These are phyloP conservation scores for Ophiostoma angusticollis DNA, from an alignment of 2,329 filamentous ascomycete genomes.

Conservation along the genomic window DNA sequence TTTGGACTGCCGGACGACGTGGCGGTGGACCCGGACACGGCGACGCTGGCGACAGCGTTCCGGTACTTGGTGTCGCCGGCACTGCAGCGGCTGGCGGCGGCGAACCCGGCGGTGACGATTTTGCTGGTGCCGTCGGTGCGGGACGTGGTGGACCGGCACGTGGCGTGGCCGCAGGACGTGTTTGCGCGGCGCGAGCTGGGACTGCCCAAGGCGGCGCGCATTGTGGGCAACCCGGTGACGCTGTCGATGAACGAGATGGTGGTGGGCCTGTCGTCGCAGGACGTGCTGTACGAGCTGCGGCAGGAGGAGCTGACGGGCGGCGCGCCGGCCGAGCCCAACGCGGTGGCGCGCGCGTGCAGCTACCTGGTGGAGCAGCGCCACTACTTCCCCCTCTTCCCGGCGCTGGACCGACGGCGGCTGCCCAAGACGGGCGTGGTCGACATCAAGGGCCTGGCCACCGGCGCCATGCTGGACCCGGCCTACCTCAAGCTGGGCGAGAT, in stretches of 20 bases:
- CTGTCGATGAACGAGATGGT: conserved; percentile 78
- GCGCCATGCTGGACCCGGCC: conserved; percentile 67
- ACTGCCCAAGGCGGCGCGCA: conserved; percentile 60
- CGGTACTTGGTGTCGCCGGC: conserved; percentile 63
- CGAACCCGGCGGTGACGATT: conserved; percentile 67
- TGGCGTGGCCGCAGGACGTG: conserved; percentile 62
- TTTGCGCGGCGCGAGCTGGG: conserved; percentile 61
- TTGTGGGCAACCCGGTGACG: conserved; percentile 85
- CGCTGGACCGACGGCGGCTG: conserved; percentile 53
- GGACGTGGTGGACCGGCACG: conserved; percentile 68
- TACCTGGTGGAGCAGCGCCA: conserved; percentile 82
- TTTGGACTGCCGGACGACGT: conserved; percentile 54
- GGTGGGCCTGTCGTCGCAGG: conserved; percentile 70
- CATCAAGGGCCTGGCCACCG: conserved; percentile 49
- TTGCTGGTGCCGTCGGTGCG: conserved; percentile 73
- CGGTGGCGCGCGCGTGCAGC: conserved; percentile 58
- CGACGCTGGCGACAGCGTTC: conserved; percentile 74
- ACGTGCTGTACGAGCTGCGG: conserved; percentile 72
- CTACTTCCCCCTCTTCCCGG: conserved; percentile 82
- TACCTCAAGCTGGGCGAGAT: conserved; percentile 87
- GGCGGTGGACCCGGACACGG: conserved; percentile 59
- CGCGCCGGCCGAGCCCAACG: conserved; percentile 37
- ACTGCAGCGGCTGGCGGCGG: conserved; percentile 54
- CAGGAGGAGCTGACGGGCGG: conserved; percentile 56
- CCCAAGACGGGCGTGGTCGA: conserved; percentile 51